A percentile compares a stretch with the other conserved stretches of the same genome.
These are phyloP conservation scores for Penicillium concentricum DNA, from an alignment of 2,329 filamentous ascomycete species.

Conservation along the genomic window DNA sequence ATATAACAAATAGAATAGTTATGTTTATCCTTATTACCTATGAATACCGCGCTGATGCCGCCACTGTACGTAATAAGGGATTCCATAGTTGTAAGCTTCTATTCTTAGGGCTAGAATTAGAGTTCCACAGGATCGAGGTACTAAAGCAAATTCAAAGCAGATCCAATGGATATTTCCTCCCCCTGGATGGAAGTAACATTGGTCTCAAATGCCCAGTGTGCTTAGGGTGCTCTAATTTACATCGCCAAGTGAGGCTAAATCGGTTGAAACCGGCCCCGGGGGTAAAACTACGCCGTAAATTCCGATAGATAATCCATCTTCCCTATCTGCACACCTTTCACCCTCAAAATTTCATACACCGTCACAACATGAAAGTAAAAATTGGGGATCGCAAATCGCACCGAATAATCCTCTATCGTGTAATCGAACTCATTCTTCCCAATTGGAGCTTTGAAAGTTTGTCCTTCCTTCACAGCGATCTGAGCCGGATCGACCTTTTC, in stretches of 20 bases:
- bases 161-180: neutral
- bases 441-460: neutral
- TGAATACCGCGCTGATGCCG: neutral
- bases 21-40: neutral
- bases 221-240: neutral
- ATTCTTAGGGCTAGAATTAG: neutral
- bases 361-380: neutral
- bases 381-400: neutral
- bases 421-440: neutral
- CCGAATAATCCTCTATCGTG: neutral
- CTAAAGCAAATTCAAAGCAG: neutral
- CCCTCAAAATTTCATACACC: neutral
- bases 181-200: neutral
- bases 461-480: neutral
- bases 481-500: neutral
- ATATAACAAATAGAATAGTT: neutral
- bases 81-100: neutral
- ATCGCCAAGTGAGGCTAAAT: neutral
- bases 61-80: neutral
- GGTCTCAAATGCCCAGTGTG: neutral
- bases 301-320: neutral
- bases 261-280: neutral
- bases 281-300: neutral
- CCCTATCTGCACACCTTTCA: neutral
- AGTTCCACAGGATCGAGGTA: neutral